These are phyloP conservation scores for Nicotiana paniculata DNA, from an alignment of 257 asterid genomes.

Conservation along the genomic window DNA sequence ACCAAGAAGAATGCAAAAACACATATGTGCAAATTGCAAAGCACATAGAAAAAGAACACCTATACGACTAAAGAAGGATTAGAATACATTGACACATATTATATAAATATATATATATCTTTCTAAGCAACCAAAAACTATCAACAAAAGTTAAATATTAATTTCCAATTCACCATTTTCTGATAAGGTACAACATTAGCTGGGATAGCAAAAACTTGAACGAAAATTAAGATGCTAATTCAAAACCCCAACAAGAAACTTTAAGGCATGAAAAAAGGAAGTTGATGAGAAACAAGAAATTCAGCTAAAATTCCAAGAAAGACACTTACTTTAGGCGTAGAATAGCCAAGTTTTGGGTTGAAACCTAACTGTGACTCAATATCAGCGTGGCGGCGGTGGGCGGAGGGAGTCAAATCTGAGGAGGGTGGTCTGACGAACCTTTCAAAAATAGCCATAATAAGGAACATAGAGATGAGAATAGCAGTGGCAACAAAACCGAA, in stretches of 20 bases:
- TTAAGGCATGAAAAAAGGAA: background rate
- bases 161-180: background rate
- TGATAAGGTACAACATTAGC: background rate
- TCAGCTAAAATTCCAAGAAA: background rate
- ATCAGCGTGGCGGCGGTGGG: slow-evolving; percentile 31
- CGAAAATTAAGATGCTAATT: background rate
- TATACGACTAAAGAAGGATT: background rate
- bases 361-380: slow-evolving; percentile 50
- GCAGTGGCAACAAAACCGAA: slow-evolving; percentile 97
- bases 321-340: slow-evolving; percentile 72
- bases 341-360: slow-evolving; percentile 42
- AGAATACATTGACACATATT: background rate
- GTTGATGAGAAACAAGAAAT: background rate
- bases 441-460: slow-evolving; percentile 88
- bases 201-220: background rate
- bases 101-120: background rate
- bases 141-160: background rate
- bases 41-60: background rate
- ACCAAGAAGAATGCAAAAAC: background rate
- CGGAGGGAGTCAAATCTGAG: slow-evolving; percentile 41
- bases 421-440: slow-evolving; percentile 63
- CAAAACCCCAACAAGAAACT: background rate
- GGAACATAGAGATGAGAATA: slow-evolving; percentile 86
- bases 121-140: background rate
- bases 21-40: background rate